Evolutionary conservation across 345 rosid genomes (phyloP).

Genomic region (Melaleuca quinquenervia): DNA sequence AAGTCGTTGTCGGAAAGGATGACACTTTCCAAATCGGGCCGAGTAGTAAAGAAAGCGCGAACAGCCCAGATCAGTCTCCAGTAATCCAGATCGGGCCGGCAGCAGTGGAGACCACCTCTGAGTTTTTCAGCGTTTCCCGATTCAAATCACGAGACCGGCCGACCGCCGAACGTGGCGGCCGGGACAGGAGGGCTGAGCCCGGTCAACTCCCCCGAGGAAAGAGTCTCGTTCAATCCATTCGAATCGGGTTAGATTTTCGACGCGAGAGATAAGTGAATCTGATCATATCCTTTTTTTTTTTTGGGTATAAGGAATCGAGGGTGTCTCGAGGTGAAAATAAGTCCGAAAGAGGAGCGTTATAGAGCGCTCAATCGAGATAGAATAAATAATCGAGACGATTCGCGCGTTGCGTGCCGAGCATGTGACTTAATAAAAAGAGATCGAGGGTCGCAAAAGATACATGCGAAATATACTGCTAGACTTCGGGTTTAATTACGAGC

Average conservation of each 20-base stretch:
- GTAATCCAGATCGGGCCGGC: background rate
- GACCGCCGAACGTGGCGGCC: background rate
- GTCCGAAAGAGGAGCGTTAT: too few species aligned
- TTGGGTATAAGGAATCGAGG: background rate
- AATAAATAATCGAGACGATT: background rate
- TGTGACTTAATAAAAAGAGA: background rate
- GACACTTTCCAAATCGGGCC: background rate
- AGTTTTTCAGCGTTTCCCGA: background rate
- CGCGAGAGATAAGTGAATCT: too few species aligned
- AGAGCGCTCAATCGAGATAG: background rate
- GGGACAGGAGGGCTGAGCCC: background rate
- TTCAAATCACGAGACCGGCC: background rate
- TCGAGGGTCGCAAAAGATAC: background rate
- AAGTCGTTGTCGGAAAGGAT: background rate
- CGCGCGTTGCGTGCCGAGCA: rapidly evolving
- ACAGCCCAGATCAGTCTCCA: background rate
- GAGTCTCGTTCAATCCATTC: background rate
- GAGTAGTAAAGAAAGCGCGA: background rate
- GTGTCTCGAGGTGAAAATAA: background rate
- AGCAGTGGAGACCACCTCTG: background rate
- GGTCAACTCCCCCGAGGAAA: background rate
- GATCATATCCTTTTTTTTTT: too few species aligned
- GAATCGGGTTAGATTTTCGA: too few species aligned
- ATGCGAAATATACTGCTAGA: rapidly evolving
- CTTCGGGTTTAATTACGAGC: rapidly evolving